These are phyloP conservation scores for Helichrysum umbraculigerum DNA, from an alignment of 129 eudicot genomes.

Conservation along the genomic window DNA sequence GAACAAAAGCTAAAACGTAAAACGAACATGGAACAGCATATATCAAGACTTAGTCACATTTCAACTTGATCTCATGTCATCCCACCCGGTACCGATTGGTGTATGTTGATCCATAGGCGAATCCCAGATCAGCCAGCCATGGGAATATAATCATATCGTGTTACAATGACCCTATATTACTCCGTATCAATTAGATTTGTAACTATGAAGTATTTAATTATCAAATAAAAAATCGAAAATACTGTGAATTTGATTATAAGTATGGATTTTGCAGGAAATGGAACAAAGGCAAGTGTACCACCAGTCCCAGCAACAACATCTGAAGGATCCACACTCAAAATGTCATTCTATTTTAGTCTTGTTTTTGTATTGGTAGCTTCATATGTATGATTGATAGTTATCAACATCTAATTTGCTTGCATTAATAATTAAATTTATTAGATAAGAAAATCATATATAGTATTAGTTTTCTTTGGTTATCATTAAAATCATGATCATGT, in stretches of 20 bases:
- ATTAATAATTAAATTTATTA: neutral
- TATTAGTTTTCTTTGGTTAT: neutral
- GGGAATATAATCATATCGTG: neutral
- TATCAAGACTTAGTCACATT: no score
- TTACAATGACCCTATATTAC: neutral
- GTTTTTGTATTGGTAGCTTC: slow-evolving; percentile 21
- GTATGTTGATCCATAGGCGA: neutral
- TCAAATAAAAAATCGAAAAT: neutral
- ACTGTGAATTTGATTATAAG: neutral
- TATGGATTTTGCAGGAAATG: slow-evolving; percentile 26
- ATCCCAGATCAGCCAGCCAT: neutral
- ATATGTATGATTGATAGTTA: slow-evolving; percentile 11
- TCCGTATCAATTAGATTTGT: neutral
- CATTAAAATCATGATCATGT: neutral
- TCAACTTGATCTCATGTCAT: no score
- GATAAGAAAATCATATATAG: neutral
- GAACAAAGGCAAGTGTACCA: neutral
- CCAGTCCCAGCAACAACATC: slow-evolving; percentile 21
- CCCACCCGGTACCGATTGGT: no score
- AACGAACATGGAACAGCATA: no score
- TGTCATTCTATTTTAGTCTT: slow-evolving; percentile 15
- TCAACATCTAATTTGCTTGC: neutral
- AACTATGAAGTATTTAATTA: neutral
- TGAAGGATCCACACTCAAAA: slow-evolving; percentile 8
- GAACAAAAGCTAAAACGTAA: no score